Percentiles rank a stretch among this genome's conserved stretches.
Evolutionary conservation across 495 filamentous ascomycete genomes (phyloP).

Genomic region (Pyrenopolyporus hunteri): DNA sequence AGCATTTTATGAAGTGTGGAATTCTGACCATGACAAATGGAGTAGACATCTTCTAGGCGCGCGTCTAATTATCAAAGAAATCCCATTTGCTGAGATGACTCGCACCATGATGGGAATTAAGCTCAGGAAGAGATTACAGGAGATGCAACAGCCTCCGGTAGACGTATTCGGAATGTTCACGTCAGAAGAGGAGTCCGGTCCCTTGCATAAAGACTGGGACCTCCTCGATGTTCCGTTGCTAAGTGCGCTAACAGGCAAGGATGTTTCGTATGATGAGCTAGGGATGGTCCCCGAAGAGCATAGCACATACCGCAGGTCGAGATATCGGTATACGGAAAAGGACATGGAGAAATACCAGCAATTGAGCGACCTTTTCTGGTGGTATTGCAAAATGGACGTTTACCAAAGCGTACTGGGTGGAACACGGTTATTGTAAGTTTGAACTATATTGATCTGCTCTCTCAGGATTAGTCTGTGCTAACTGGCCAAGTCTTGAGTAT

Average conservation of each 20-base stretch:
- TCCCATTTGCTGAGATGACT: conserved; percentile 76
- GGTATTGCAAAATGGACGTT: conserved; percentile 91
- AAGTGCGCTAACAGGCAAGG: conserved; percentile 45
- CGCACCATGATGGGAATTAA: conserved; percentile 67
- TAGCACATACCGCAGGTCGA: conserved; percentile 35
- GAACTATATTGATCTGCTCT: conserved; percentile 2
- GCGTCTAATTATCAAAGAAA: conserved; percentile 79
- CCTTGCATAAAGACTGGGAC: conserved; percentile 41
- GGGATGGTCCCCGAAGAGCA: conserved; percentile 39
- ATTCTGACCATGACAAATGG: conserved; percentile 95
- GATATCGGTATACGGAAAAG: conserved; percentile 61
- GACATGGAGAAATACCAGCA: conserved; percentile 81
- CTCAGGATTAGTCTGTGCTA: conserved; percentile 17
- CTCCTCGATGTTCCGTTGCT: conserved; percentile 49
- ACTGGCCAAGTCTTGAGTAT: conserved; percentile 71
- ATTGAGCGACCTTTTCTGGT: conserved; percentile 92
- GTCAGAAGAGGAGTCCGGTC: conserved; percentile 32
- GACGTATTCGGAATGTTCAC: conserved; percentile 33
- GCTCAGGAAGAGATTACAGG: conserved; percentile 47
- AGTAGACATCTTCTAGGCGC: conserved; percentile 88
- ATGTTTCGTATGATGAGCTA: conserved; percentile 44
- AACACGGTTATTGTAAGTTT: conserved; percentile 78
- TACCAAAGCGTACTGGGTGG: conserved; percentile 91
- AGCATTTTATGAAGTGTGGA: conserved; percentile 92
- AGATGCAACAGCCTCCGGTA: conserved; percentile 36